Evolutionary conservation across 805 yeast species (phyloP).

Genomic region (Yarrowia deformans): DNA sequence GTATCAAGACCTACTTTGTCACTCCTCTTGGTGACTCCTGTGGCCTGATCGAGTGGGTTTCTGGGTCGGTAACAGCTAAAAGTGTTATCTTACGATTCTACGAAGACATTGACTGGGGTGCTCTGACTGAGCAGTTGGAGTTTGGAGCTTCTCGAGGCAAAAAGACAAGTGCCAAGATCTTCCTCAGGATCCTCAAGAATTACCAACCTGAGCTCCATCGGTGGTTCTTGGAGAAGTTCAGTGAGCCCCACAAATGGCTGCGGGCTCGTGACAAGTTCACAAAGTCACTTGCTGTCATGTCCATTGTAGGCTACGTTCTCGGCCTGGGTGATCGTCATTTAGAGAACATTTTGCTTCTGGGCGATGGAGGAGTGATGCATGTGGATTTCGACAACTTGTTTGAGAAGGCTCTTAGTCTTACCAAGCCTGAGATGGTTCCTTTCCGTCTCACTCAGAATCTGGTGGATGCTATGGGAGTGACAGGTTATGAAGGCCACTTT

Average conservation of each 20-base stretch:
- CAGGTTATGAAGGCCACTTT: constrained; percentile 89
- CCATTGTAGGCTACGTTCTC: constrained; percentile 91
- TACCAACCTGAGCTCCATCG: constrained; percentile 66
- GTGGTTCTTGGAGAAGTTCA: constrained; percentile 89
- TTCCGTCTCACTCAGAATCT: constrained; percentile 88
- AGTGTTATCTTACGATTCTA: constrained; percentile 61
- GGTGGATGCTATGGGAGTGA: constrained; percentile 86
- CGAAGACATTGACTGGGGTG: constrained; percentile 46
- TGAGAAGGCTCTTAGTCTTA: constrained; percentile 73
- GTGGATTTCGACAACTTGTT: constrained; percentile 97
- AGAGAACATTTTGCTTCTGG: constrained; percentile 81
- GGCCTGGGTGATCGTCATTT: constrained; percentile 98
- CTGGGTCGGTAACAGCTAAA: constrained; percentile 74
- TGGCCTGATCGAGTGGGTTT: constrained; percentile 93
- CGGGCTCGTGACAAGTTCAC: constrained; percentile 75
- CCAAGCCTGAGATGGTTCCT: constrained; percentile 93
- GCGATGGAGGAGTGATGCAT: constrained; percentile 83
- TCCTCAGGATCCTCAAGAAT: constrained; percentile 49
- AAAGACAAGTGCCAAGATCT: constrained; percentile 43
- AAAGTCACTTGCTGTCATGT: constrained; percentile 92
- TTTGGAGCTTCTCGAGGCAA: not conserved
- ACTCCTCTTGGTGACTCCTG: constrained; percentile 83
- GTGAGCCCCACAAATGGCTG: constrained; percentile 91
- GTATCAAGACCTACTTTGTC: constrained; percentile 84
- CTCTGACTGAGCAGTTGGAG: constrained; percentile 40